Conservation (phyloP, 106 monocot genomes). For the Acanthochlamys bracteata region DNA sequence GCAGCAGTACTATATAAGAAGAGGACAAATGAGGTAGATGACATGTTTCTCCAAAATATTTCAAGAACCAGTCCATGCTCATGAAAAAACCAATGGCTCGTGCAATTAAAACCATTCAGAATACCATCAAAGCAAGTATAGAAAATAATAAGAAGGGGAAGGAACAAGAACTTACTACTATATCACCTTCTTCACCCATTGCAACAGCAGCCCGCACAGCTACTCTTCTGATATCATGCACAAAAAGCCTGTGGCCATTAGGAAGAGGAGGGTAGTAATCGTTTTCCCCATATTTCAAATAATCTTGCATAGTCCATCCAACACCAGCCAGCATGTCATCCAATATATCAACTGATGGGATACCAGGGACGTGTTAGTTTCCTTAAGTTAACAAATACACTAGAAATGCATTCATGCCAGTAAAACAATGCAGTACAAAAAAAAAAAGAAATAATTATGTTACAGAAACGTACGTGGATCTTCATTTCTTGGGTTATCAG, state of each 20-base stretch:
- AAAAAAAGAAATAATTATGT: background rate
- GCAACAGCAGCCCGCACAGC: slow-evolving; percentile 94
- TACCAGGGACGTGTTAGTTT: background rate
- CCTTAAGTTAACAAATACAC: background rate
- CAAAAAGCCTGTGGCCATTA: slow-evolving; percentile 89
- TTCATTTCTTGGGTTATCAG: slow-evolving; percentile 88
- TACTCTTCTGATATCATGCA: slow-evolving; percentile 93
- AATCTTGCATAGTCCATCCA: slow-evolving; percentile 97
- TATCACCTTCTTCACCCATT: slow-evolving; percentile 97
- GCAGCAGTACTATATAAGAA: too few species aligned
- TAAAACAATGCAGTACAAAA: background rate
- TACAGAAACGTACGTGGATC: slow-evolving; percentile 64
- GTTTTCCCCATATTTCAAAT: slow-evolving; percentile 80
- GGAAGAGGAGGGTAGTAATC: slow-evolving; percentile 88
- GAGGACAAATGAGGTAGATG: too few species aligned
- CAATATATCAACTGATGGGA: slow-evolving; percentile 74
- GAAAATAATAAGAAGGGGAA: background rate
- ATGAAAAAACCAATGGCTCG: too few species aligned
- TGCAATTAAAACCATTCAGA: too few species aligned
- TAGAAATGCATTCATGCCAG: background rate
- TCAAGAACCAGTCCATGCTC: too few species aligned
- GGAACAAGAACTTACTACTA: slow-evolving; percentile 65
- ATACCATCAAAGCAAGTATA: background rate
- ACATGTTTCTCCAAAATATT: too few species aligned
- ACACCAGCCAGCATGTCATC: slow-evolving; percentile 96